These are phyloP conservation scores for Mucor lusitanicus DNA, from an alignment of 371 early-diverging fungal species.

Conservation along the genomic window DNA sequence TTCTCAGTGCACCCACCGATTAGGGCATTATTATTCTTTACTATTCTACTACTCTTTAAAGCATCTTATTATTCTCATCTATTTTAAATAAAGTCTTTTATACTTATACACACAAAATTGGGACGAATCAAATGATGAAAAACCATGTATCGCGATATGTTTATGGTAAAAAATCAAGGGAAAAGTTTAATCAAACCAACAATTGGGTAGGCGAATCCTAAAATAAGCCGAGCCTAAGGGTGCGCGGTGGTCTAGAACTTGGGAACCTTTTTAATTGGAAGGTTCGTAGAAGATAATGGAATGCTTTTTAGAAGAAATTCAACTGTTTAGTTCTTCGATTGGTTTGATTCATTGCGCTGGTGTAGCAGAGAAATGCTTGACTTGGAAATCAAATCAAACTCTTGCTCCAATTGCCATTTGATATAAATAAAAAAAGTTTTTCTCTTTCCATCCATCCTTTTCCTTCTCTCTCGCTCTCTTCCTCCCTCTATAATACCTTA, in stretches of 20 bases:
- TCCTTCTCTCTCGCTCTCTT: neutral
- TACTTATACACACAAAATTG: neutral
- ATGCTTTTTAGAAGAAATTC: neutral
- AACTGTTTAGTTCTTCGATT: neutral
- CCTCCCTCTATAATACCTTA: neutral
- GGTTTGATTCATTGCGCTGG: neutral
- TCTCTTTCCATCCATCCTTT: neutral
- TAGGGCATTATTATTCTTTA: conserved; percentile 3
- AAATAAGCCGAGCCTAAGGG: neutral
- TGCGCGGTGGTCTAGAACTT: neutral
- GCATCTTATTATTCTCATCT: neutral
- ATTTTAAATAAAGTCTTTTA: neutral
- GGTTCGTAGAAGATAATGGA: neutral
- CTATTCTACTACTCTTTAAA: neutral
- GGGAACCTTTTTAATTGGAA: neutral
- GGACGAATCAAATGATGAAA: neutral
- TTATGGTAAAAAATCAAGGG: neutral
- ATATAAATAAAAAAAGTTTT: neutral
- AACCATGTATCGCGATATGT: neutral
- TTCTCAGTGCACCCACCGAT: conserved; percentile 9
- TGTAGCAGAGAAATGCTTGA: neutral
- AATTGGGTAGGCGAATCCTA: neutral
- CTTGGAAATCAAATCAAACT: neutral
- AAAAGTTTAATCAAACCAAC: neutral
- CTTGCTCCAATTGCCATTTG: neutral